phyloP scores from a whole-genome alignment of 305 asterid species.

The Coffea humblotiana region DNA sequence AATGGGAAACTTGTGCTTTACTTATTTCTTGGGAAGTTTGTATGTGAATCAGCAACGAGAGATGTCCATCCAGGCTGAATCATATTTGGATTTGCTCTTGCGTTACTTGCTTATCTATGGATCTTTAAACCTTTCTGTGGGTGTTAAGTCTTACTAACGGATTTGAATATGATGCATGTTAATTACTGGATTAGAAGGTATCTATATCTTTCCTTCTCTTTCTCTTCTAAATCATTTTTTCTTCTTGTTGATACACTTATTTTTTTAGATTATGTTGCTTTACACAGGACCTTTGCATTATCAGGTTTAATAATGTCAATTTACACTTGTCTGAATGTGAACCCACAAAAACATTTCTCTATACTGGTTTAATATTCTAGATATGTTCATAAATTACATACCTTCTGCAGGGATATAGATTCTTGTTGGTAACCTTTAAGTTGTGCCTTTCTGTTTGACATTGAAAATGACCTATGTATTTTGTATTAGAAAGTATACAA shows the following conservation, averaged over 20 bases:
- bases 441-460: background rate
- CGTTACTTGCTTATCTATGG: background rate
- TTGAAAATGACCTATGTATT: background rate
- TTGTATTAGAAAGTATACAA: background rate
- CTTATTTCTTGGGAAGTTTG: too few species aligned
- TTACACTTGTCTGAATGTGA: background rate
- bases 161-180: background rate
- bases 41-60: too few species aligned
- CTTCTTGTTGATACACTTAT: background rate
- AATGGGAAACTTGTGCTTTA: too few species aligned
- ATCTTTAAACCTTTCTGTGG: background rate
- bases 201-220: background rate
- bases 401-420: background rate
- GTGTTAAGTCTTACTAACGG: background rate
- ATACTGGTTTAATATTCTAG: background rate
- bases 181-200: background rate
- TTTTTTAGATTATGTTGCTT: background rate
- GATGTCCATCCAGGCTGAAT: too few species aligned
- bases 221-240: background rate
- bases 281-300: background rate
- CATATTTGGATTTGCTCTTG: background rate
- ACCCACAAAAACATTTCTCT: background rate
- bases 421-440: background rate
- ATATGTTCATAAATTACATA: background rate
- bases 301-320: background rate